Conservation (phyloP, 2,329 filamentous ascomycete genomes). For the Ramularia collo-cygni region DNA sequence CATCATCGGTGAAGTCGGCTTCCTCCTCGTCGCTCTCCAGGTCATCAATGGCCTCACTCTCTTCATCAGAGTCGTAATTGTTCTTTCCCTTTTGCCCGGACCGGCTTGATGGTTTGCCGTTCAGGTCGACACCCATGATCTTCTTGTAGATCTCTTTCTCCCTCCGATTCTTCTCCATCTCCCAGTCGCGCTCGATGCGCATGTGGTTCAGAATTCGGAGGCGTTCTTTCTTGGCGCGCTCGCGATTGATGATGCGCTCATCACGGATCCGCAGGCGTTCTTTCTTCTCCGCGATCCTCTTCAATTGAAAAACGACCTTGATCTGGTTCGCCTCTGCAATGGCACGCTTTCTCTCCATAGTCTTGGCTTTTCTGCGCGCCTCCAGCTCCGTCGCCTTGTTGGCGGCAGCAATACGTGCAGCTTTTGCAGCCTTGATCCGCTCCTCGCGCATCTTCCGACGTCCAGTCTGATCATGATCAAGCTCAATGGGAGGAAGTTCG, state of each 20-base stretch:
- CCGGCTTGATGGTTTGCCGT: conserved; percentile 3
- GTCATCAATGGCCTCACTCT: conserved; percentile 9
- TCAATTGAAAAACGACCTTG: conserved; percentile 5
- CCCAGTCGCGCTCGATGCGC: conserved; percentile 18
- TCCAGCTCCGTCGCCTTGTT: conserved; percentile 9
- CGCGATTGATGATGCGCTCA: conserved; percentile 11
- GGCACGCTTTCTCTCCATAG: conserved; percentile 12
- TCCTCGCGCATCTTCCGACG: conserved; percentile 30
- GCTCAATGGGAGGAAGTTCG: conserved; percentile 39
- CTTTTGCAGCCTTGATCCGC: conserved; percentile 24
- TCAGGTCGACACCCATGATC: conserved; percentile 14
- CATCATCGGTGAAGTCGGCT: conserved; percentile 6
- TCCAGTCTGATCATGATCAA: conserved; percentile 35
- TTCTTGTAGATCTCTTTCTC: conserved; percentile 17
- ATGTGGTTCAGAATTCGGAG: conserved; percentile 6
- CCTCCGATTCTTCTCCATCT: conserved; percentile 10
- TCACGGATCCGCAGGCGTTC: conserved; percentile 12
- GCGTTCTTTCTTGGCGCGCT: conserved; percentile 5
- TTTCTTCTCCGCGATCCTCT: conserved; percentile 11
- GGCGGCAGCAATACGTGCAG: conserved; percentile 17
- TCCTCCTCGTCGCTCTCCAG: conserved; percentile 12
- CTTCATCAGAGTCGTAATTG: conserved; percentile 10
- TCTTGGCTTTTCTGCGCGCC: conserved; percentile 15
- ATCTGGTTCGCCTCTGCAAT: conserved; percentile 10
- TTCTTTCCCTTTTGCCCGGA: conserved; percentile 7